Evolutionary conservation across 2,329 filamentous ascomycete species (phyloP).

Genomic region (Fusarium sarcochroum): DNA sequence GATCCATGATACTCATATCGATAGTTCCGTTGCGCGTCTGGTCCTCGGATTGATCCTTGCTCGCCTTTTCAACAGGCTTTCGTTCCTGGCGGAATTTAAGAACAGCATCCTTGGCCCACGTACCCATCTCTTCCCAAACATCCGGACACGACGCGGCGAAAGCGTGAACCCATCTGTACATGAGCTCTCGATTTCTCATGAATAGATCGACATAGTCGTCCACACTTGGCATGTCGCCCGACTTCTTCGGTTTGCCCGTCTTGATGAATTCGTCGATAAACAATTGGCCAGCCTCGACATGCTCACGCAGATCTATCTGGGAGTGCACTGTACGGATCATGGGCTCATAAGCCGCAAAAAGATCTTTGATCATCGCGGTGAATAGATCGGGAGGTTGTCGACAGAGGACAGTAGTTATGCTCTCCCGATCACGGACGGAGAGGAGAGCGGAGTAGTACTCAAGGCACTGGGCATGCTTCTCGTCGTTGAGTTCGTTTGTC

Average conservation of each 20-base stretch:
- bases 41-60: neutral
- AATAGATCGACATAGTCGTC: conserved; percentile 80
- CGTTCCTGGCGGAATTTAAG: conserved; percentile 65
- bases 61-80: conserved; percentile 1
- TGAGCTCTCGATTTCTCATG: conserved; percentile 71
- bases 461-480: conserved; percentile 74
- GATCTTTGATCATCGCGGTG: conserved; percentile 76
- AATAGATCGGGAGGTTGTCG: conserved; percentile 78
- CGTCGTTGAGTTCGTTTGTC: conserved; percentile 64
- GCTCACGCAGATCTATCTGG: conserved; percentile 77
- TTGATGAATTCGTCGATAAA: conserved; percentile 82
- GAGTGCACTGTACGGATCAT: conserved; percentile 81
- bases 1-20: conserved; percentile 55
- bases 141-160: conserved; percentile 77
- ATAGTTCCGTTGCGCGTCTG: conserved; percentile 21
- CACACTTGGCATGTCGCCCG: conserved; percentile 67
- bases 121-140: conserved; percentile 71
- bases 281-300: conserved; percentile 74
- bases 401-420: conserved; percentile 77
- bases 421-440: conserved; percentile 79
- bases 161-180: conserved; percentile 80
- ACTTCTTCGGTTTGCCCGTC: conserved; percentile 62
- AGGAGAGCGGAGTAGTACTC: conserved; percentile 81
- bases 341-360: conserved; percentile 78
- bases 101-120: conserved; percentile 71